These are phyloP conservation scores for Somion occarium DNA, from an alignment of 1,284 basidiomycete genomes.

Conservation along the genomic window DNA sequence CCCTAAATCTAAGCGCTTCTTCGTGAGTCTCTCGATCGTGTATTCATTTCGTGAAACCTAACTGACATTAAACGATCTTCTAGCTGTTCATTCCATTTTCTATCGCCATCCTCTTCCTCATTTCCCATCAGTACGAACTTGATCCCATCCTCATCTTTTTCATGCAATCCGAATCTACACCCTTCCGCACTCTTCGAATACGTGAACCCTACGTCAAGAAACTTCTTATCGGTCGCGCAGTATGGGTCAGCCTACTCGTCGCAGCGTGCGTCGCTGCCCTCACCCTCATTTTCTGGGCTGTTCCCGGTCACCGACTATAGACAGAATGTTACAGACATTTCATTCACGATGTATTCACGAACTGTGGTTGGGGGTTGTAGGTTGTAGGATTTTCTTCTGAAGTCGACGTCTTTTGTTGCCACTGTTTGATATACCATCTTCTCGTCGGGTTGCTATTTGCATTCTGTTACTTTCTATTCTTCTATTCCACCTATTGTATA, in stretches of 20 bases:
- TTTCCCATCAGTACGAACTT: constrained; percentile 95
- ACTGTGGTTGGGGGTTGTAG: constrained; percentile 5
- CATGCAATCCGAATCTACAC: constrained; percentile 83
- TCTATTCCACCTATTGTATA: neutral
- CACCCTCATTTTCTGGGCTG: constrained; percentile 87
- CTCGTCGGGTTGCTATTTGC: neutral
- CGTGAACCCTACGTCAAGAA: constrained; percentile 91
- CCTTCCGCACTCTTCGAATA: constrained; percentile 87
- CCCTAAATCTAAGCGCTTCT: constrained; percentile 87
- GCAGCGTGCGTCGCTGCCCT: constrained; percentile 67
- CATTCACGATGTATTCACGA: neutral
- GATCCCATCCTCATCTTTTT: constrained; percentile 89
- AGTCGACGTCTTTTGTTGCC: neutral
- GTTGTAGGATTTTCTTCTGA: neutral
- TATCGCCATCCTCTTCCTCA: constrained; percentile 84
- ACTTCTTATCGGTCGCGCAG: constrained; percentile 79
- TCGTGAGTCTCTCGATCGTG: constrained; percentile 67
- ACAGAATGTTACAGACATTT: neutral
- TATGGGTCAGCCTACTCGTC: constrained; percentile 79
- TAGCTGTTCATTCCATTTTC: constrained; percentile 94
- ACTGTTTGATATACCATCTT: neutral
- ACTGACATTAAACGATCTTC: neutral
- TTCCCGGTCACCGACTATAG: constrained; percentile 83
- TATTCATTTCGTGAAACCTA: neutral
- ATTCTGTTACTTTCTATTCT: neutral